These are phyloP conservation scores for Candida odintsovae DNA, from an alignment of 805 yeast genomes.

Conservation along the genomic window DNA sequence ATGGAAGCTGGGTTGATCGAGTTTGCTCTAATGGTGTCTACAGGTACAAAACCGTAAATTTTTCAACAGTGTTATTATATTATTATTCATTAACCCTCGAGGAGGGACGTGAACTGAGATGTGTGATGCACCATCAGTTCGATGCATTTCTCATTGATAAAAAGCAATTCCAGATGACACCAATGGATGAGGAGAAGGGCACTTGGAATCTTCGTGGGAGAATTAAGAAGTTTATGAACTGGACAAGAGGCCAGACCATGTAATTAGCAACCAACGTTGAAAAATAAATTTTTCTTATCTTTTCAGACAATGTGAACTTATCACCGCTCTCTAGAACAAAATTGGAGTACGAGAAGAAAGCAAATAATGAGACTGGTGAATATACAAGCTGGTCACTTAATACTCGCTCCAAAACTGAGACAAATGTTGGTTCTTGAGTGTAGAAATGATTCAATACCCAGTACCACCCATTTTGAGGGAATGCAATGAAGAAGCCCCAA, in stretches of 20 bases:
- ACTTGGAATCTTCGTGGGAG: conserved; percentile 76
- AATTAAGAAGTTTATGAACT: conserved; percentile 64
- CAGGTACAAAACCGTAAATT: too few relatives aligned
- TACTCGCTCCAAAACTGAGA: conserved; percentile 81
- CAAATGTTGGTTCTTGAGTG: conserved; percentile 74
- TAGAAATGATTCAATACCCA: conserved; percentile 70
- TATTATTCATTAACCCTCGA: not conserved
- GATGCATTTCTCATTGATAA: conserved; percentile 73
- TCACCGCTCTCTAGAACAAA: conserved; percentile 74
- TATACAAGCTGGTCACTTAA: conserved; percentile 85
- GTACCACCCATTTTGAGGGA: conserved; percentile 87
- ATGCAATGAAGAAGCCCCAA: conserved; percentile 85
- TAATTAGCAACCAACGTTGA: conserved; percentile 63
- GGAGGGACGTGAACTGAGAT: not conserved
- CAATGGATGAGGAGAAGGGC: conserved; percentile 83
- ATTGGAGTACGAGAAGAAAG: conserved; percentile 81
- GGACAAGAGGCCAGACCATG: conserved; percentile 80
- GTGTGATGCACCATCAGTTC: conserved; percentile 5
- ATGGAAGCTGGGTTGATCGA: too few relatives aligned
- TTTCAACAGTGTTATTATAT: too few relatives aligned
- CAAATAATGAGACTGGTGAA: conserved; percentile 78
- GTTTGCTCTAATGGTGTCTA: too few relatives aligned
- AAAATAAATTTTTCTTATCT: conserved; percentile 60
- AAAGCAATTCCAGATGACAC: conserved; percentile 93
- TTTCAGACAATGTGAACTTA: conserved; percentile 53